A percentile compares a stretch with the other conserved stretches of the same genome.
phyloP scores from a whole-genome alignment of 129 eudicot species.

The Flaveria brownii region DNA sequence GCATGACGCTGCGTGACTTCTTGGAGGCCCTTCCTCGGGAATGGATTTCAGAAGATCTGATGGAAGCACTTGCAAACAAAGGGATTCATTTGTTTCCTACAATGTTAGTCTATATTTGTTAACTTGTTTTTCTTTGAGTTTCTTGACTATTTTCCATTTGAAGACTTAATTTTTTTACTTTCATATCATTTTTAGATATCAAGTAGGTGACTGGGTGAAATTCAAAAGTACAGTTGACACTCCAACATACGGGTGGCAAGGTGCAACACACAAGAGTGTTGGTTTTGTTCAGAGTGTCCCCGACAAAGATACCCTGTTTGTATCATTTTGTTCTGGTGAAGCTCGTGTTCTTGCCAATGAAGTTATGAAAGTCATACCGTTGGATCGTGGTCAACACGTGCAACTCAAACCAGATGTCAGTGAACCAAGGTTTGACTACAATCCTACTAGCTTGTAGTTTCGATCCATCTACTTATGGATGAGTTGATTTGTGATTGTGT shows the following conservation, averaged over 20 bases:
- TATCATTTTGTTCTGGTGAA: constrained; percentile 87
- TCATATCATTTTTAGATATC: constrained; percentile 55
- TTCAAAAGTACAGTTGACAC: constrained; percentile 64
- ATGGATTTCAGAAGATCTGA: constrained; percentile 97
- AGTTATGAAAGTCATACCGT: constrained; percentile 88
- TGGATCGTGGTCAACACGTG: constrained; percentile 95
- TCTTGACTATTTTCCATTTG: constrained; percentile 12
- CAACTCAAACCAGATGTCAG: constrained; percentile 69
- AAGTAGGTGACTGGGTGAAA: constrained; percentile 96
- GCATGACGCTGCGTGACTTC: constrained; percentile 87
- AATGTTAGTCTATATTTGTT: constrained; percentile 46
- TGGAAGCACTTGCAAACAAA: constrained; percentile 79
- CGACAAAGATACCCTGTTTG: constrained; percentile 67
- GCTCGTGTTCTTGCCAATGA: constrained; percentile 79
- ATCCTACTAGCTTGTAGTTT: constrained; percentile 18
- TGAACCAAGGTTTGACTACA: constrained; percentile 80
- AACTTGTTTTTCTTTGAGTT: background rate
- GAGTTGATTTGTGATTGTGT: background rate
- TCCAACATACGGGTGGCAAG: constrained; percentile 96
- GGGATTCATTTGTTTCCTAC: constrained; percentile 91
- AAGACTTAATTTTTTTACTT: background rate
- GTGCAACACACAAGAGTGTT: constrained; percentile 84
- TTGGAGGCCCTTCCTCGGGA: constrained; percentile 98
- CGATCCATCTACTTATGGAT: constrained; percentile 1
- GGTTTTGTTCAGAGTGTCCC: constrained; percentile 92